Evolutionary conservation across 1,284 basidiomycete species (phyloP).

Genomic region (Fomitopsis pinicola): DNA sequence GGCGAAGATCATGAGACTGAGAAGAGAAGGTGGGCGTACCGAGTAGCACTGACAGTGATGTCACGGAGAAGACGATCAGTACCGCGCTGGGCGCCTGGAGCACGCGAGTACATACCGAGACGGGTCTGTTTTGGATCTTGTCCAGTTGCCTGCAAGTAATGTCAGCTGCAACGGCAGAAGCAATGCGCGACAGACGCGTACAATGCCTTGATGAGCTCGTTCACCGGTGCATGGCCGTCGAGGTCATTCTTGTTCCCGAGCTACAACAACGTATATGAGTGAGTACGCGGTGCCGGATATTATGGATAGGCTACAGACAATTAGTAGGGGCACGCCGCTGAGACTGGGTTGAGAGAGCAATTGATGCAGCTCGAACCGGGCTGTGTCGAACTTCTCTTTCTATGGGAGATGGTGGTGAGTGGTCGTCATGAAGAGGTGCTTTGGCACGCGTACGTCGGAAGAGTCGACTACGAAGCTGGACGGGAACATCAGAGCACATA

Average conservation of each 20-base stretch:
- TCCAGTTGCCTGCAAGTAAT: slow-evolving; percentile 58
- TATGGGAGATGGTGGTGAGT: slow-evolving; percentile 23
- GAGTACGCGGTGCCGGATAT: slow-evolving; percentile 14
- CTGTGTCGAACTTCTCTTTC: slow-evolving; percentile 82
- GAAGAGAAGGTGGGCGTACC: slow-evolving; percentile 36
- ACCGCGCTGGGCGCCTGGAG: not conserved
- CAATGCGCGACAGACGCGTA: slow-evolving; percentile 33
- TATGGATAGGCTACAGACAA: slow-evolving; percentile 45
- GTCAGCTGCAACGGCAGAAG: not conserved
- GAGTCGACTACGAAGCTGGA: slow-evolving; percentile 90
- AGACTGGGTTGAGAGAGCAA: slow-evolving; percentile 75
- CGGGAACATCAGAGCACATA: not conserved
- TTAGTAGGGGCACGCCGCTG: slow-evolving; percentile 80
- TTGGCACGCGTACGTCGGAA: slow-evolving; percentile 58
- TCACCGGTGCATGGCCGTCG: slow-evolving; percentile 73
- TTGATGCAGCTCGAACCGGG: slow-evolving; percentile 87
- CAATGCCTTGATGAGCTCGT: slow-evolving; percentile 81
- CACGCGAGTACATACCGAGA: slow-evolving; percentile 61
- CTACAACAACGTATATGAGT: slow-evolving; percentile 28
- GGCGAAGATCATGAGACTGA: slow-evolving; percentile 16
- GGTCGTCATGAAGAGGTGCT: not conserved
- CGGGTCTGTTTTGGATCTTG: slow-evolving; percentile 79
- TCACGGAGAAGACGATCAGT: slow-evolving; percentile 9
- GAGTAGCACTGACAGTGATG: slow-evolving; percentile 80
- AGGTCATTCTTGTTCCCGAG: slow-evolving; percentile 97